Base-by-base conservation (phyloP, 148 eudicot genomes). In the Gaultheria prostrata region DNA sequence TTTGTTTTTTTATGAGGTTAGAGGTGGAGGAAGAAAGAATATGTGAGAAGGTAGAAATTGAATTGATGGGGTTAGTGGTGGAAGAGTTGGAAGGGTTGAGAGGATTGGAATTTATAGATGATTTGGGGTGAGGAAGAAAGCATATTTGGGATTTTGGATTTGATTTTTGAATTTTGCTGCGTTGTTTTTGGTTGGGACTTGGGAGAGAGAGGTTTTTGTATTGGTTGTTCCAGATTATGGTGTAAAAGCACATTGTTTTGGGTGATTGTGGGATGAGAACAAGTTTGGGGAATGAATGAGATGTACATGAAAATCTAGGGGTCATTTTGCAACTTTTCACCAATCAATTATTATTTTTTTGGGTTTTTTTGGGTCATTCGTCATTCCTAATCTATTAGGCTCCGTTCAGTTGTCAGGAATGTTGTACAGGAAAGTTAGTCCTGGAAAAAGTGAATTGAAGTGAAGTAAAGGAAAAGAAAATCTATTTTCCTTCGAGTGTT, bases 81-180 rank as follows among this genome's bases (percentile, higher is more conserved):
- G 18, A 18, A 18, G 48, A 35, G 76, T 72, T 72, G 76, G 46
- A 17, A 71, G 76, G 46, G 33, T 12, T 10, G 72, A 9, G 1
- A 33, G 76, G 76, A 71, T 71, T 71, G 46, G 76, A 14, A 33
- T 67, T 67, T 67, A 63, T 24, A 67, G 72, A 67, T 26, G 76
- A 72, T 72, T 72, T 18, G 76, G n/a, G 76, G 35, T 7, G 26
- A 17, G 24, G 24, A n/a, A 18, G 24, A 72, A 72, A 35, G 48
- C 1, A 72, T 72, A 33, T 17, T 15, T 35, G 15, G 48, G 48
- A 26, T 28, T 11, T 3, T 26, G 71, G 15, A 65, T 65, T 67
- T 13, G 20, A 8, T 63, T 12, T 51, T 67, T 67, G 72, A 67
- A 67, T 67, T 67, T 28, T 65, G 65, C 13, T 61, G 69, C 72